phyloP scores from a whole-genome alignment of 2,329 filamentous ascomycete genomes.

The Elsinoe arachidis region DNA sequence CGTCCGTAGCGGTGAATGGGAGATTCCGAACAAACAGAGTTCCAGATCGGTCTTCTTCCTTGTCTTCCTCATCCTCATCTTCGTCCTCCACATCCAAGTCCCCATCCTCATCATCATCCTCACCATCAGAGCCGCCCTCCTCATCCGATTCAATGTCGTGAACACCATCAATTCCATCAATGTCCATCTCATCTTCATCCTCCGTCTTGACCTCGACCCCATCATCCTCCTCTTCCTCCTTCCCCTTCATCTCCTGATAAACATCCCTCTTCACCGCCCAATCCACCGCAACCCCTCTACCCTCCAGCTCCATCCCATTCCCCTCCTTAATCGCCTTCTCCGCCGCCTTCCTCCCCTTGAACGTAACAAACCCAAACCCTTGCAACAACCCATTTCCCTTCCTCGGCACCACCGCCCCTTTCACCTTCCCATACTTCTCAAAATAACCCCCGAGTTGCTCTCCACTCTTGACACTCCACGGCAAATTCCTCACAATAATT shows the following conservation, averaged over 20 bases:
- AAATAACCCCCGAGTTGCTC: slow-evolving; percentile 76
- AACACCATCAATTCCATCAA: slow-evolving; percentile 32
- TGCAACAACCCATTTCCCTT: slow-evolving; percentile 58
- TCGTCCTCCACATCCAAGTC: slow-evolving; percentile 36
- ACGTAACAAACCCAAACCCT: slow-evolving; percentile 87
- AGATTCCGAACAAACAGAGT: slow-evolving; percentile 92
- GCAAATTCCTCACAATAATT: slow-evolving; percentile 85
- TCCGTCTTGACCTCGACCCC: slow-evolving; percentile 21
- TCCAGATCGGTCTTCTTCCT: slow-evolving; percentile 53
- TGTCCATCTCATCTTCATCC: slow-evolving; percentile 30
- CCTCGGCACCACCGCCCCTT: slow-evolving; percentile 75
- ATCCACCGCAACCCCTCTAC: slow-evolving; percentile 81
- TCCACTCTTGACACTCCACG: slow-evolving; percentile 86
- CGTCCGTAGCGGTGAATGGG: slow-evolving; percentile 79
- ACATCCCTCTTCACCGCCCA: slow-evolving; percentile 90
- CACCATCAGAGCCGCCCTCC: slow-evolving; percentile 29
- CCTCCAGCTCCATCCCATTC: slow-evolving; percentile 86
- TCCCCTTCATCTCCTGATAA: slow-evolving; percentile 55
- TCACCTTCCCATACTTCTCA: slow-evolving; percentile 82
- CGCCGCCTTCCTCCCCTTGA: slow-evolving; percentile 82
- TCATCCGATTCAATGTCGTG: slow-evolving; percentile 35
- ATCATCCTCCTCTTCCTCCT: slow-evolving; percentile 30
- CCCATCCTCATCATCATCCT: slow-evolving; percentile 33
- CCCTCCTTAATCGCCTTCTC: slow-evolving; percentile 76
- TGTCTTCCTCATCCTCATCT: slow-evolving; percentile 33